Evolutionary conservation across 129 eudicot species (phyloP).

Genomic region (Flaveria linearis): DNA sequence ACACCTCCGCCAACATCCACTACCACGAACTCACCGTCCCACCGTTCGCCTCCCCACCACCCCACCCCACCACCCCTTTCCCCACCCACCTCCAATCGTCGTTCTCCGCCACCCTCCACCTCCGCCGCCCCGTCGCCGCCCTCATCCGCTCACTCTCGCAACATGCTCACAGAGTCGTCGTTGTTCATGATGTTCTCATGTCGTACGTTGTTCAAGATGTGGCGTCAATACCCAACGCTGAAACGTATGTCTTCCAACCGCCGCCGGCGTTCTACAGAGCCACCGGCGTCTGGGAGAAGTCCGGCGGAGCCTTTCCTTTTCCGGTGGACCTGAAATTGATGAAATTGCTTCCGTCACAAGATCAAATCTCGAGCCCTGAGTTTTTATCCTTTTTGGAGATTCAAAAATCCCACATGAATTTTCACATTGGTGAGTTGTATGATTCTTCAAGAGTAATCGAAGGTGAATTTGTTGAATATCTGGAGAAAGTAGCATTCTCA

Average conservation of each 20-base stretch:
- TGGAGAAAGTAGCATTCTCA: not conserved
- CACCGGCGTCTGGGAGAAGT: not conserved
- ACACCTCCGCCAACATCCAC: not conserved
- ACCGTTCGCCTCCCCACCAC: conserved; percentile 7
- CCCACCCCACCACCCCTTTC: conserved; percentile 19
- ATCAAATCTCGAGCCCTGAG: not conserved
- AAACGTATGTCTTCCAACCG: conserved; percentile 12
- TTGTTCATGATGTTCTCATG: conserved; percentile 8
- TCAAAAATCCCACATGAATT: not conserved
- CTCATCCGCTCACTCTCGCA: conserved; percentile 4
- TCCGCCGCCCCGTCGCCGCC: conserved; percentile 6
- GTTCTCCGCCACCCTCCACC: conserved; percentile 12
- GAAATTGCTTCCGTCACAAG: not conserved
- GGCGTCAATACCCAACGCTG: not conserved
- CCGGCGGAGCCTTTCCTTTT: conserved; percentile 9
- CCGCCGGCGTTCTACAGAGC: not conserved
- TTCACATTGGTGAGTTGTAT: conserved; percentile 5
- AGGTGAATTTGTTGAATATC: not conserved
- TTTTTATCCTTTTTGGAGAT: not conserved
- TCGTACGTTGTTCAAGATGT: conserved; percentile 20
- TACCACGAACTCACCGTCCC: not conserved
- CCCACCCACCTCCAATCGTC: conserved; percentile 22
- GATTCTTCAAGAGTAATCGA: conserved; percentile 7
- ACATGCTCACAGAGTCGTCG: not conserved
- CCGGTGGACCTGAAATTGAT: not conserved